Percentiles rank a stretch among this genome's conserved stretches.
Evolutionary conservation across 2,329 filamentous ascomycete species (phyloP).

Genomic region (Lachnellula willkommii): DNA sequence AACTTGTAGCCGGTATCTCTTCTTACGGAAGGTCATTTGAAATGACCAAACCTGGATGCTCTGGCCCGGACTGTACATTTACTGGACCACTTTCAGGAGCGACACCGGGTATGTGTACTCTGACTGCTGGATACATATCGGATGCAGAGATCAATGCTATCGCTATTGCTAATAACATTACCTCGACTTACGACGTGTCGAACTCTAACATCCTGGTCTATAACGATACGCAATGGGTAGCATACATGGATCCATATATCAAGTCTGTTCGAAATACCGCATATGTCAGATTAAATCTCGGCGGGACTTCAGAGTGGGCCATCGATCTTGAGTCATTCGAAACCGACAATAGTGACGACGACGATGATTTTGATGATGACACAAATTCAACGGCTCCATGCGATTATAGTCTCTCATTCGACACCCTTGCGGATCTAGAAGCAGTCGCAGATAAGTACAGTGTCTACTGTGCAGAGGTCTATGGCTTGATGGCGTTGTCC

Average conservation of each 20-base stretch:
- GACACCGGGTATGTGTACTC: slow-evolving; percentile 29
- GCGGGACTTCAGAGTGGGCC: slow-evolving; percentile 33
- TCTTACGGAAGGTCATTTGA: slow-evolving; percentile 34
- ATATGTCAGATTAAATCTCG: slow-evolving; percentile 25
- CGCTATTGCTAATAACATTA: slow-evolving; percentile 14
- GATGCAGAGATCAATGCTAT: slow-evolving; percentile 33
- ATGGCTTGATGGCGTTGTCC: slow-evolving; percentile 1
- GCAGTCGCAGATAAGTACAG: slow-evolving; percentile 3
- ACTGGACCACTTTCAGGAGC: slow-evolving; percentile 27
- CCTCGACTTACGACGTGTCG: slow-evolving; percentile 23
- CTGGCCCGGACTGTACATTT: slow-evolving; percentile 12
- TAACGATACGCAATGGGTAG: slow-evolving; percentile 28
- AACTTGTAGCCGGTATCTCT: slow-evolving; percentile 31
- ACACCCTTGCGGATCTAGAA: slow-evolving; percentile 1
- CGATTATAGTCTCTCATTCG: slow-evolving; percentile 4
- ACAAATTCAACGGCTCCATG: not conserved
- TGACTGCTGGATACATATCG: slow-evolving; percentile 32
- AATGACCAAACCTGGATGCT: slow-evolving; percentile 30
- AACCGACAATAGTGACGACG: not conserved
- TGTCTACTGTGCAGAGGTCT: slow-evolving; percentile 4
- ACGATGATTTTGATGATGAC: not conserved
- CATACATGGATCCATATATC: slow-evolving; percentile 22
- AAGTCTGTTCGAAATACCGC: slow-evolving; percentile 19
- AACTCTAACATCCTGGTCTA: slow-evolving; percentile 21
- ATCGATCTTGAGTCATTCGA: slow-evolving; percentile 26